phyloP scores from a whole-genome alignment of 371 early-diverging fungal genomes.

The Actinomortierella ambigua region DNA sequence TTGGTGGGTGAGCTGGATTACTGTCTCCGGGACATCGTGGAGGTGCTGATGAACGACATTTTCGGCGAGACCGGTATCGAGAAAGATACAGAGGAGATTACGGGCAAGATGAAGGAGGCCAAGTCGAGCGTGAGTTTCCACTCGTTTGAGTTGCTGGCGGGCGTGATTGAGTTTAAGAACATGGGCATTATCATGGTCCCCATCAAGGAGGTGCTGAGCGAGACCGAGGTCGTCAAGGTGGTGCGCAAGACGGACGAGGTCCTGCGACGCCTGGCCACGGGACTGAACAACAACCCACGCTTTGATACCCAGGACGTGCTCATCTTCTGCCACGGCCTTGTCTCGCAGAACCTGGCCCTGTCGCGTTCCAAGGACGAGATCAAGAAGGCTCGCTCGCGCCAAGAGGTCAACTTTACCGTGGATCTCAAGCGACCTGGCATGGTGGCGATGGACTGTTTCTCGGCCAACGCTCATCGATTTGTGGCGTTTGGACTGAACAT shows the following conservation, averaged over 20 bases:
- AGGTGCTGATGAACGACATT: conserved; percentile 82
- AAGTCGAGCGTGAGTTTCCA: conserved; percentile 81
- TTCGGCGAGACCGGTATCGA: conserved; percentile 92
- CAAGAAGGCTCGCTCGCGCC: conserved; percentile 54
- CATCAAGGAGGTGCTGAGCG: conserved; percentile 85
- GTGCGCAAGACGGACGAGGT: conserved; percentile 79
- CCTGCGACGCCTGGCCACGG: conserved; percentile 74
- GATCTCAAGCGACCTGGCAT: conserved; percentile 64
- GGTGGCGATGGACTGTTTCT: conserved; percentile 64
- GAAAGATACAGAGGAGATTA: conserved; percentile 88
- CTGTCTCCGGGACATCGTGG: conserved; percentile 69
- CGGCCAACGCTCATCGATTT: conserved; percentile 86
- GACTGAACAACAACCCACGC: conserved; percentile 77
- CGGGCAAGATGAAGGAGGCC: conserved; percentile 89
- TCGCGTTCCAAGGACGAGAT: conserved; percentile 53
- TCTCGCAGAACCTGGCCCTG: conserved; percentile 82
- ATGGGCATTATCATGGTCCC: conserved; percentile 77
- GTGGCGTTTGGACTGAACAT: conserved; percentile 91
- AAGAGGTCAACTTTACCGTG: conserved; percentile 73
- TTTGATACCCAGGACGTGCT: conserved; percentile 72
- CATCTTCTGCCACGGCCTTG: conserved; percentile 80
- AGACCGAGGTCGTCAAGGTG: conserved; percentile 79
- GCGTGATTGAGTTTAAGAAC: conserved; percentile 65
- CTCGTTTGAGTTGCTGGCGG: conserved; percentile 80
- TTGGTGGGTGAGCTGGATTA: conserved; percentile 81